Evolutionary conservation across 108 stramenopile species (phyloP), one percentile per base, ranked within the genome.

Genomic region (Bacterosira constricta): DNA sequence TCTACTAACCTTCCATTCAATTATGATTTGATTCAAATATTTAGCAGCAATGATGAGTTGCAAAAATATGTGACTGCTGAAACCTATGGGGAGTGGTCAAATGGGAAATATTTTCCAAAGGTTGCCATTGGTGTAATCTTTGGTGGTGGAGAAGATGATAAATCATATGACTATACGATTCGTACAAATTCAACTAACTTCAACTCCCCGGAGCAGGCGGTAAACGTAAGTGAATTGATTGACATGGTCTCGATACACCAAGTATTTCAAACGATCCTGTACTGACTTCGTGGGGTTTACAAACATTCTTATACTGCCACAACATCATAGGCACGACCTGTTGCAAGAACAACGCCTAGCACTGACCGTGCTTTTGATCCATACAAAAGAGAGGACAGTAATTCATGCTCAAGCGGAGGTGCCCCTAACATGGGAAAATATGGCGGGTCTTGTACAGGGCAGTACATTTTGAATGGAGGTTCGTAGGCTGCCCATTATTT

Each of bases 111-210:
- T 34, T 55, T 42, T 38, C 88, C 88, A 12, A 90, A 87, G 58
- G 69, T 93, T 41, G 84, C 79, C 21, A 62, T 93, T 66, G 89
- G 77, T 0, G 63, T 93, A 20, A 77, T 90, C 15, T 89, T 86
- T 54, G 57, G 52, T 26, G 82, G 83, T 47, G 82, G 82, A 49
- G 61, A 72, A 9, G 42, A 59, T 37, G 71, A 57, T 6, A 83
- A 77, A 36, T 74, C 78, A 11, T 89, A 86, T 64, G 51, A 62
- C 12, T 93, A 93, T 53, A 61, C 75, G 8, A 66, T 93, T 29
- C 87, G 91, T 21, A 72, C 69, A 17, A 93, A 93, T 66, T 84
- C 86, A 11, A 93, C 92, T 23, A 86, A 86, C 32, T 90, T 76
- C 72, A 90, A 89, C 68, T 50, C 60, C 21, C 87, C 85, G 30